A percentile compares a stretch with the other conserved stretches of the same genome.
These are phyloP conservation scores for Pestalotiopsis sp. DNA, from an alignment of 2,329 filamentous ascomycete genomes.

Conservation along the genomic window DNA sequence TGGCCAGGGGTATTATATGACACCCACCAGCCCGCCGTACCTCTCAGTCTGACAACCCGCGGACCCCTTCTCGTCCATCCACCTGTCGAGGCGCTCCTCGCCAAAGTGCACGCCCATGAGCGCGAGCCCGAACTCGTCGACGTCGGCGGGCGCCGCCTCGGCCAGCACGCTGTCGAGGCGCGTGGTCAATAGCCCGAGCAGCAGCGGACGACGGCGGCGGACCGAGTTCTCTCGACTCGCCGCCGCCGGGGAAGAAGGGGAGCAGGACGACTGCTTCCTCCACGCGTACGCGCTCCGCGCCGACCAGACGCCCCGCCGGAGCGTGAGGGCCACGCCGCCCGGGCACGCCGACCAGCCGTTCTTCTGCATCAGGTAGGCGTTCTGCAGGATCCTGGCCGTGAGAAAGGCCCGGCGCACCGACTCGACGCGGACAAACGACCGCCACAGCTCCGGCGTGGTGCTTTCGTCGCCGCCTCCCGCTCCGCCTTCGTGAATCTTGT, in stretches of 20 bases:
- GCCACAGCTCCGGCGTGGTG: conserved; percentile 21
- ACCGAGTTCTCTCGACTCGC: neutral
- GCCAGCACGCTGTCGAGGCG: neutral
- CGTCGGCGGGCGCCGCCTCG: neutral
- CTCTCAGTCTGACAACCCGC: neutral
- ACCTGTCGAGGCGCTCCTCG: neutral
- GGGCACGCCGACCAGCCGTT: conserved; percentile 29
- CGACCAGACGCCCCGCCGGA: conserved; percentile 30
- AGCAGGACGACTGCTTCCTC: conserved; percentile 7
- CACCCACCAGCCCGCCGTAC: too few species aligned
- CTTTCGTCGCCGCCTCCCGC: neutral
- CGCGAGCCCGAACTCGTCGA: conserved; percentile 7
- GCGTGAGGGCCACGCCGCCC: conserved; percentile 28
- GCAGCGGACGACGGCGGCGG: neutral
- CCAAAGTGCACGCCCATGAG: neutral
- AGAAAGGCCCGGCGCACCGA: conserved; percentile 32
- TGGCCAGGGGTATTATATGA: too few species aligned
- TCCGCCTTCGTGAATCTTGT: neutral
- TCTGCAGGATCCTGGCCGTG: conserved; percentile 22
- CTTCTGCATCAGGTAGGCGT: conserved; percentile 29
- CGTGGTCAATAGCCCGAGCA: neutral
- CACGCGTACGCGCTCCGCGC: conserved; percentile 27
- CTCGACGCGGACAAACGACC: conserved; percentile 31
- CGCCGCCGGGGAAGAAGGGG: neutral
- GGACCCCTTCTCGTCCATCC: neutral